Base-by-base conservation (phyloP, 345 rosid genomes). In the Carallia pectinifolia region DNA sequence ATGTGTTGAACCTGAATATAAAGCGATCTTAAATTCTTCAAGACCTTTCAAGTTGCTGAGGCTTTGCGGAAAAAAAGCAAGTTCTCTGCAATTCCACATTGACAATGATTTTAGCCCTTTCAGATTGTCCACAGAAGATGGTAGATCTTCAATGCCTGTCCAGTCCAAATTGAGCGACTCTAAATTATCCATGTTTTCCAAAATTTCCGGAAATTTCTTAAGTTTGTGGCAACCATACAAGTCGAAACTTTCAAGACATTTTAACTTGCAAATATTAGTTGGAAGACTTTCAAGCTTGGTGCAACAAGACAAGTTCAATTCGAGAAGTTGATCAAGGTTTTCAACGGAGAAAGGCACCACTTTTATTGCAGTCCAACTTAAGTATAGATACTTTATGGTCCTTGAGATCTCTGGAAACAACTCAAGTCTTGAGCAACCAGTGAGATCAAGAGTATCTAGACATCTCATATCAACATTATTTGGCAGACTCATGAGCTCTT, bases 391-490 rank as follows among this genome's bases (percentile, higher is more conserved):
- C 37, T 54, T 54, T 17, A 67, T 38, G 38, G 23, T 54, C 36
- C 70, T 60, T 39, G 38, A 10, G 7, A 67, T 4, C 10, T 67
- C 61, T 19, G 70, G 70, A 37, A 67, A 55, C 6, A 37, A n/a
- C n/a, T 37, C 13, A 23, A 67, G 61, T 33, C 33, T 55, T 1
- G 33, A 61, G 62, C 70, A 67, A 60, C 52, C 37, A 2, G 36
- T 33, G 62, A 67, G 62, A 37, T 53, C 52, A 17, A 69, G 63
- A 44, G 18, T 60, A 17, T 69, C 72, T 13, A 69, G 64, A 60
- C 34, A 17, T 6, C 13, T 10, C 47, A 69, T 17, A 17, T 31
- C 39, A 69, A 59, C 47, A 16, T n/a, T 34, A 34, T 50, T 36
- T 12, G 61, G 62, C 5, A 53, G 53, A 67, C 33, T 67, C 37